Percentiles rank a stretch among this genome's conserved stretches.
Evolutionary conservation across 805 yeast genomes (phyloP).

Genomic region (Cyberlindnera petersonii): DNA sequence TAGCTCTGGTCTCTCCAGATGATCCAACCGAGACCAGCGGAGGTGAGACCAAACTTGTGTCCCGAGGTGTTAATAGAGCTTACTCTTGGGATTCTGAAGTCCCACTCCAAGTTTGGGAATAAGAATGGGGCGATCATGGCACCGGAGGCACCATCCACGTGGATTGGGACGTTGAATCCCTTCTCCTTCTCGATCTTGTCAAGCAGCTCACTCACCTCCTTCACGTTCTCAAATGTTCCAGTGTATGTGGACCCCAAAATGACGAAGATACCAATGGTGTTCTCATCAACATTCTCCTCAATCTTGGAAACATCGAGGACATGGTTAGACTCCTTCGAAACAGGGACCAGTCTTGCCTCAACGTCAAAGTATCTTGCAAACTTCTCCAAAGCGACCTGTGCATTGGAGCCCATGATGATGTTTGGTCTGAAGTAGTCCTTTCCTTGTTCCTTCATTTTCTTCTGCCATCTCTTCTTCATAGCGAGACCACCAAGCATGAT

Average conservation of each 20-base stretch:
- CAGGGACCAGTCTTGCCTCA: constrained; percentile 73
- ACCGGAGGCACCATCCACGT: constrained; percentile 93
- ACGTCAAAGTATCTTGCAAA: constrained; percentile 94
- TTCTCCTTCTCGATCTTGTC: constrained; percentile 65
- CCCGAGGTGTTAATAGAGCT: constrained; percentile 86
- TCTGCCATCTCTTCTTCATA: constrained; percentile 87
- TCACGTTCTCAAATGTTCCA: constrained; percentile 84
- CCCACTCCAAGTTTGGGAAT: constrained; percentile 78
- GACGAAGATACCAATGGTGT: constrained; percentile 87
- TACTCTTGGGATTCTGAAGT: constrained; percentile 73
- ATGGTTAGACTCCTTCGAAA: constrained; percentile 55
- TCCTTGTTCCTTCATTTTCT: constrained; percentile 53
- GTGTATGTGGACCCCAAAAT: constrained; percentile 91
- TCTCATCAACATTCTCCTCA: constrained; percentile 71
- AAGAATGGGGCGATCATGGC: constrained; percentile 85
- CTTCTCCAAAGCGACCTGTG: constrained; percentile 91
- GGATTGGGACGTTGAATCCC: constrained; percentile 73
- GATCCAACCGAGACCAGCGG: constrained; percentile 93
- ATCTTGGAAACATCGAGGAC: constrained; percentile 59
- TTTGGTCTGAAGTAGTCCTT: constrained; percentile 65
- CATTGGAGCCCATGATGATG: constrained; percentile 87
- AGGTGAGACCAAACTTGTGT: constrained; percentile 86
- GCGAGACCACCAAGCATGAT: constrained; percentile 92
- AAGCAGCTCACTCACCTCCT: constrained; percentile 53
- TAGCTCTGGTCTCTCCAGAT: constrained; percentile 65